These are phyloP conservation scores for Physcomitrium patens DNA, from an alignment of 225 moss, liverwort and hornwort species.

Conservation along the genomic window DNA sequence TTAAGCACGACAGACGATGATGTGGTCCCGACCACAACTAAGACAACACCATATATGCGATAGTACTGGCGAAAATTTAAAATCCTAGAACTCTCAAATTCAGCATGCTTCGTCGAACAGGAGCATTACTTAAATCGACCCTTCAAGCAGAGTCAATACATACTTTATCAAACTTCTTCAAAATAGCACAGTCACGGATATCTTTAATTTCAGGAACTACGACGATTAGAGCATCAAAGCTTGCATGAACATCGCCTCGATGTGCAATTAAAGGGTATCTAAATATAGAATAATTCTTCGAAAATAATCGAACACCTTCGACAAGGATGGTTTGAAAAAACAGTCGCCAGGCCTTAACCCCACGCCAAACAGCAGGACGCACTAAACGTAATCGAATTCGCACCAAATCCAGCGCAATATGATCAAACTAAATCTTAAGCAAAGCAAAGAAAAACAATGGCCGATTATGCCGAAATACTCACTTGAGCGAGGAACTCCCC, in stretches of 20 bases:
- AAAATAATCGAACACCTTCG: too few species aligned
- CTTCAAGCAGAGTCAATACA: too few species aligned
- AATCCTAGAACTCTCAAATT: background rate
- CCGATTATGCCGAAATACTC: background rate
- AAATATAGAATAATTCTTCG: too few species aligned
- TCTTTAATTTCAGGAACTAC: too few species aligned
- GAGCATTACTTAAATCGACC: too few species aligned
- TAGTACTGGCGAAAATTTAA: background rate
- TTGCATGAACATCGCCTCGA: too few species aligned
- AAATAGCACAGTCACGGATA: too few species aligned
- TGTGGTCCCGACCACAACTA: constrained; percentile 3
- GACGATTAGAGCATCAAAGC: too few species aligned
- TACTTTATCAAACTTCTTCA: too few species aligned
- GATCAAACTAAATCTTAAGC: background rate
- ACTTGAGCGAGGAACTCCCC: constrained; percentile 72
- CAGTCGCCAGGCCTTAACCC: background rate
- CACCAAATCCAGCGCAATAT: constrained; percentile 1
- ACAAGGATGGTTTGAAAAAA: too few species aligned
- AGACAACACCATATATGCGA: background rate
- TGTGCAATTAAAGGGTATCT: too few species aligned
- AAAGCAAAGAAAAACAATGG: background rate
- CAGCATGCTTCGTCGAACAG: background rate
- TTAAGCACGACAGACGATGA: background rate
- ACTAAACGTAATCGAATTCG: constrained; percentile 20
- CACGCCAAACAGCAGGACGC: background rate